Evolutionary conservation across 192 early-diverging fungal genomes (phyloP).

Genomic region (Coemansia sp.): DNA sequence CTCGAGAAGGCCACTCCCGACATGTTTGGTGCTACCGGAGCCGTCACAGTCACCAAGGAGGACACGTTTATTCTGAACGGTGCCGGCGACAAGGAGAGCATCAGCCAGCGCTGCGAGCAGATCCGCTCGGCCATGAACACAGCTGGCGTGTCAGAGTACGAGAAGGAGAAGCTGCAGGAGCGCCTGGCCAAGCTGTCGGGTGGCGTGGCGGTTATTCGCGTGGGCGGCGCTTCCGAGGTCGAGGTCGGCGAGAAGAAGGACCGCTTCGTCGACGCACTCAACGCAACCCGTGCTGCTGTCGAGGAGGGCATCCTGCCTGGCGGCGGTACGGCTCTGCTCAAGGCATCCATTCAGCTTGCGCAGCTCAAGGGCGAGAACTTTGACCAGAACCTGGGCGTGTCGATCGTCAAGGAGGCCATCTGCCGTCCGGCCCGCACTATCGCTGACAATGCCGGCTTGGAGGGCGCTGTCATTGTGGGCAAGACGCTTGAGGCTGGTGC

Average conservation of each 20-base stretch:
- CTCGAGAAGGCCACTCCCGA: conserved; percentile 91
- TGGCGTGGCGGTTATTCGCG: conserved; percentile 99
- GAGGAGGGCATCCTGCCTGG: conserved; percentile 99
- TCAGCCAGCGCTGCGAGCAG: conserved; percentile 95
- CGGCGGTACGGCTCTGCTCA: conserved; percentile 95
- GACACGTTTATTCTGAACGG: conserved; percentile 98
- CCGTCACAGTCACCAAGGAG: conserved; percentile 96
- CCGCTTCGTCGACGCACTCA: conserved; percentile 96
- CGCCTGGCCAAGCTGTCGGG: conserved; percentile 97
- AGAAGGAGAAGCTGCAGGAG: conserved; percentile 99
- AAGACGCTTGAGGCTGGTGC: conserved; percentile 80
- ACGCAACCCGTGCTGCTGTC: conserved; percentile 98
- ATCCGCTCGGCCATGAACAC: conserved; percentile 88
- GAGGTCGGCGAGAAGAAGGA: conserved; percentile 99
- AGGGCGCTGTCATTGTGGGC: conserved; percentile 95
- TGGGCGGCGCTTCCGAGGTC: conserved; percentile 96
- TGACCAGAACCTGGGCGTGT: conserved; percentile 98
- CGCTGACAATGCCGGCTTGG: conserved; percentile 95
- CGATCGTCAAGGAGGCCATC: conserved; percentile 94
- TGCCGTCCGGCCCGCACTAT: conserved; percentile 91
- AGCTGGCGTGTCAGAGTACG: conserved; percentile 86
- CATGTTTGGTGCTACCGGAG: conserved; percentile 85
- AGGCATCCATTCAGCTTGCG: conserved; percentile 83
- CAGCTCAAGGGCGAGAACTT: conserved; percentile 90
- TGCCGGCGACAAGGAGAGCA: conserved; percentile 81